Conservation (phyloP, 495 filamentous ascomycete genomes). For the Penicillium daleae region DNA sequence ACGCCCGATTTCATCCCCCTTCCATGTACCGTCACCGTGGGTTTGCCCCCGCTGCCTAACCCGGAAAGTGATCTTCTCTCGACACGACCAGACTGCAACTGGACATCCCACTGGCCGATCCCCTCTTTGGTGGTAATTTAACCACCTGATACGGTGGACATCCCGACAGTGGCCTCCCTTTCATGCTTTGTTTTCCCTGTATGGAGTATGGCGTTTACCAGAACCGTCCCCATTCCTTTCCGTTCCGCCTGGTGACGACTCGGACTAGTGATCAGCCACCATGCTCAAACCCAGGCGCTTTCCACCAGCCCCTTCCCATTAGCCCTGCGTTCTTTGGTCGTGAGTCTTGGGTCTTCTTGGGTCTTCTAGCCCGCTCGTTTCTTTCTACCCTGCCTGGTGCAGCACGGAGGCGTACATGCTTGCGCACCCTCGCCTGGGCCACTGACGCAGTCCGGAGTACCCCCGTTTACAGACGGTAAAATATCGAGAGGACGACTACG, state of each 20-base stretch:
- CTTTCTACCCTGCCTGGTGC: slow-evolving; percentile 22
- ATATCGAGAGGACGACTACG: too few species aligned
- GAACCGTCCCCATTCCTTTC: slow-evolving; percentile 35
- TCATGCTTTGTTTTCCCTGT: slow-evolving; percentile 16
- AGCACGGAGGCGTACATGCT: slow-evolving; percentile 34
- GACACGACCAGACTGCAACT: background rate
- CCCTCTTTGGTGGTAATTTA: slow-evolving; percentile 5
- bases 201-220: background rate
- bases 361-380: slow-evolving; percentile 15
- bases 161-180: too few species aligned
- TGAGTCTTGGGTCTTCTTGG: slow-evolving; percentile 8
- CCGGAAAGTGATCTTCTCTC: slow-evolving; percentile 20
- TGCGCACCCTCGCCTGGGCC: slow-evolving; percentile 20
- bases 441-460: slow-evolving; percentile 8
- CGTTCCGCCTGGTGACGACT: slow-evolving; percentile 31
- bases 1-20: slow-evolving; percentile 17
- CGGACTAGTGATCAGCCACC: slow-evolving; percentile 39
- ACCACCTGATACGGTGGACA: background rate
- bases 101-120: background rate
- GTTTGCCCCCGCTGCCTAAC: slow-evolving; percentile 10
- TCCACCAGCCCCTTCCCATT: slow-evolving; percentile 29
- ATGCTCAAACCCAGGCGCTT: slow-evolving; percentile 39
- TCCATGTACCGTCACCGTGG: slow-evolving; percentile 13
- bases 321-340: background rate
- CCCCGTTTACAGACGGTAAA: background rate